Conservation (phyloP, 495 filamentous ascomycete species). For the Diplogelasinospora grovesii region DNA sequence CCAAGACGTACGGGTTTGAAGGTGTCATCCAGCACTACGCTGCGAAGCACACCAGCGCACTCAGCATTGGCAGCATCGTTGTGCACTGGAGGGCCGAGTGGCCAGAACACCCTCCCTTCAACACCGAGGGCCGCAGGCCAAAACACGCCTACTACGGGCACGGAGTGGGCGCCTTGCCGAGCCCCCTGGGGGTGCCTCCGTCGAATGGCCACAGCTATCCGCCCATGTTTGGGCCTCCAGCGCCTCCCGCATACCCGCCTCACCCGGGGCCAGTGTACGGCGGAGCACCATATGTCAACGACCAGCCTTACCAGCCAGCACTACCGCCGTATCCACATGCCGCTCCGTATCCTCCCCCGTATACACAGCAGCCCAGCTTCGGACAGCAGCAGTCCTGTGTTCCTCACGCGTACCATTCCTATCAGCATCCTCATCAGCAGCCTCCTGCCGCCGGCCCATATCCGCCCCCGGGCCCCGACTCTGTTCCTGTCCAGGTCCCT, state of each 20-base stretch:
- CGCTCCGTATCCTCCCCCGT: constrained; percentile 27
- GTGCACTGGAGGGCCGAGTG: constrained; percentile 75
- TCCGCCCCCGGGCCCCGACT: no score
- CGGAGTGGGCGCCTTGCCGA: background rate
- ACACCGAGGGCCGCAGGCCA: constrained; percentile 43
- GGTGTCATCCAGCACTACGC: constrained; percentile 73
- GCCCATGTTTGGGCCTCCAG: constrained; percentile 11
- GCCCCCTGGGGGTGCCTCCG: constrained; percentile 3
- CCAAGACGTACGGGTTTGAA: constrained; percentile 65
- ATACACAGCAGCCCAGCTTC: constrained; percentile 25
- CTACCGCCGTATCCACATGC: constrained; percentile 19
- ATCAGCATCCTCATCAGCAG: no score
- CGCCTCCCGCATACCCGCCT: constrained; percentile 27
- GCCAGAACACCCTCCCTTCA: constrained; percentile 67
- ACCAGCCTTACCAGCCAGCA: constrained; percentile 20
- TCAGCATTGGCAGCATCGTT: constrained; percentile 61
- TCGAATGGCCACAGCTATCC: constrained; percentile 31
- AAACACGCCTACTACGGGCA: constrained; percentile 17
- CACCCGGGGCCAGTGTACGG: constrained; percentile 34
- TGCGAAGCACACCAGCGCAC: constrained; percentile 64
- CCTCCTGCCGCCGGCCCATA: constrained; percentile 15
- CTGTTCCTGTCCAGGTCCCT: constrained; percentile 11
- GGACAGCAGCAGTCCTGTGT: constrained; percentile 21
- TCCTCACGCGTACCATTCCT: constrained; percentile 19
- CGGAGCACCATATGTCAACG: constrained; percentile 28